Percentiles rank a stretch among this genome's conserved stretches.
Evolutionary conservation across 768 basidiomycete genomes (phyloP).

Genomic region (Panaeolus papilionaceus): DNA sequence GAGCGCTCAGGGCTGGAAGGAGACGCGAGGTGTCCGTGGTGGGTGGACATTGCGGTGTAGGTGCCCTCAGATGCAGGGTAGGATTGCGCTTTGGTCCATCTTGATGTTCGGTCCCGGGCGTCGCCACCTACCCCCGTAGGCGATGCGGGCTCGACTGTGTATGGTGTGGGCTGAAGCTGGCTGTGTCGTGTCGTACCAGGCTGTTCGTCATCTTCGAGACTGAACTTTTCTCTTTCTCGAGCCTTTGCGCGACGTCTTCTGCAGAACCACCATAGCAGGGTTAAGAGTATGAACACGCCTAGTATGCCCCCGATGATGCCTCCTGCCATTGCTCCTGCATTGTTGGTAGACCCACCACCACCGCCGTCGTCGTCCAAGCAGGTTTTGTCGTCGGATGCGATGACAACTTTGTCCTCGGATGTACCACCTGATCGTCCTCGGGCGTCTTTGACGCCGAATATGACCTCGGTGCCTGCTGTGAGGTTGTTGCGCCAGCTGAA

Average conservation of each 20-base stretch:
- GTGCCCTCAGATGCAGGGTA: background rate
- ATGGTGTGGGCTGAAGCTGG: background rate
- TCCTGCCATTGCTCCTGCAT: background rate
- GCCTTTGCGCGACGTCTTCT: background rate
- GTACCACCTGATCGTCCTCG: slow-evolving; percentile 32
- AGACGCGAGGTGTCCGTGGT: background rate
- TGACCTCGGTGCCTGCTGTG: slow-evolving; percentile 32
- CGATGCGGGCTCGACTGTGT: background rate
- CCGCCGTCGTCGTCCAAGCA: slow-evolving; percentile 21
- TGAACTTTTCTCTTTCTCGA: background rate
- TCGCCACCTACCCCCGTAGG: background rate
- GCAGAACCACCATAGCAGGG: slow-evolving; percentile 3
- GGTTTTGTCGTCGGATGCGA: slow-evolving; percentile 29
- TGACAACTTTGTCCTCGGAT: slow-evolving; percentile 26
- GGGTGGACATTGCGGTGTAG: background rate
- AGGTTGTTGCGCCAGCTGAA: slow-evolving; percentile 34
- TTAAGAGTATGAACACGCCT: background rate
- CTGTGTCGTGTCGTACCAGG: background rate
- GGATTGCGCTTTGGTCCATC: background rate
- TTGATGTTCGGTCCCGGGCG: background rate
- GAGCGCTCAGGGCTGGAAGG: background rate
- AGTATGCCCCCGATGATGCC: background rate
- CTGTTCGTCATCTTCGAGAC: background rate
- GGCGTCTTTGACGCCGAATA: slow-evolving; percentile 34
- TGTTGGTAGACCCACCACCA: background rate